Evolutionary conservation across 2,329 filamentous ascomycete species (phyloP).

Genomic region (Pseudovirgaria hyperparasitica): DNA sequence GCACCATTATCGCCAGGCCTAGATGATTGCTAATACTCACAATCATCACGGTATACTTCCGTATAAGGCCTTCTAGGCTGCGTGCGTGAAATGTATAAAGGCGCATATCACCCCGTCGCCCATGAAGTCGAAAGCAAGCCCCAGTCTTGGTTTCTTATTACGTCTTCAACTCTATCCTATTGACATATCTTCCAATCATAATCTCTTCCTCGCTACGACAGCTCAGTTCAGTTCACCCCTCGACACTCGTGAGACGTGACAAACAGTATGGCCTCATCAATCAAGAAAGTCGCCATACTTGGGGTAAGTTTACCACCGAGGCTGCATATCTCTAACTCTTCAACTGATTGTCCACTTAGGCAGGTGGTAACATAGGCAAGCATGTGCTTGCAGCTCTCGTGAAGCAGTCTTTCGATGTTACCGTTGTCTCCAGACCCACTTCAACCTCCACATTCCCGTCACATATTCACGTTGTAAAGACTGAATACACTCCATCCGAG

Average conservation of each 20-base stretch:
- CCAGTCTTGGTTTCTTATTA: too few relatives aligned
- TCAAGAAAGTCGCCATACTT: slow-evolving; percentile 32
- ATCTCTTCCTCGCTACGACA: too few relatives aligned
- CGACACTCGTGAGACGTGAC: background rate
- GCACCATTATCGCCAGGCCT: too few relatives aligned
- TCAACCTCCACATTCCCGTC: slow-evolving; percentile 29
- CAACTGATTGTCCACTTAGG: slow-evolving; percentile 7
- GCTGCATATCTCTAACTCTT: background rate
- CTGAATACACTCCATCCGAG: slow-evolving; percentile 34
- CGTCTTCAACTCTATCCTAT: too few relatives aligned
- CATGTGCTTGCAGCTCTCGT: slow-evolving; percentile 28
- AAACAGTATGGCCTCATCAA: slow-evolving; percentile 24
- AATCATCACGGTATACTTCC: too few relatives aligned
- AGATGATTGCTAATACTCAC: too few relatives aligned
- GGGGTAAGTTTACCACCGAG: slow-evolving; percentile 19
- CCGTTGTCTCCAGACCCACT: slow-evolving; percentile 39
- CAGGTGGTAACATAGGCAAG: slow-evolving; percentile 30
- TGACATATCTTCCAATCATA: too few relatives aligned
- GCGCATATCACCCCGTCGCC: too few relatives aligned
- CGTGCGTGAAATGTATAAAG: too few relatives aligned
- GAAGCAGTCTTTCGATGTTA: slow-evolving; percentile 36
- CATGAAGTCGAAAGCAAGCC: too few relatives aligned
- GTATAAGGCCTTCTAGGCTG: too few relatives aligned
- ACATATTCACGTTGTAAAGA: slow-evolving; percentile 30
- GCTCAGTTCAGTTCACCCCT: too few relatives aligned